A percentile compares a stretch with the other conserved stretches of the same genome.
phyloP scores from a whole-genome alignment of 805 yeast species.

The Wickerhamomyces tratensis region DNA sequence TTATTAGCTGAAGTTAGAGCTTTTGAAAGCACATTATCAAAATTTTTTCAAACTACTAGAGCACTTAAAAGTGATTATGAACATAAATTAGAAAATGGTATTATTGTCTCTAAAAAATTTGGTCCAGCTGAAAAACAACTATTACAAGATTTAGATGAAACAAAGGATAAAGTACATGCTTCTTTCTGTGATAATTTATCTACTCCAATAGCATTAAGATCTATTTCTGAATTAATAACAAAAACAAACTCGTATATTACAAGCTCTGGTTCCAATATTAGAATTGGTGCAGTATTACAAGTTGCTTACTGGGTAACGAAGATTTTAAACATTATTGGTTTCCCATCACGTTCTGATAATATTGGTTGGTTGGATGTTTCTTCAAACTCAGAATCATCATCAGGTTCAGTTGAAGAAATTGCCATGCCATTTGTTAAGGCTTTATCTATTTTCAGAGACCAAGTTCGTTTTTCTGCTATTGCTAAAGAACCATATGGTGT shows the following conservation, averaged over 20 bases:
- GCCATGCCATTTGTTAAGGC: constrained; percentile 75
- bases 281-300: constrained; percentile 57
- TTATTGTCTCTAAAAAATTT: constrained; percentile 52
- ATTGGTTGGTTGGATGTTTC: constrained; percentile 70
- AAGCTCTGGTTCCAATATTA: constrained; percentile 37
- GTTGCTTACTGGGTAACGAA: constrained; percentile 62
- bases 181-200: constrained; percentile 87
- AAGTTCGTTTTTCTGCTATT: constrained; percentile 68
- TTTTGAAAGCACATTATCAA: constrained; percentile 63
- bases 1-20: constrained; percentile 69
- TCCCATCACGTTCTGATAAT: constrained; percentile 54
- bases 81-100: constrained; percentile 37
- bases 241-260: constrained; percentile 65
- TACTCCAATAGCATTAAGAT: constrained; percentile 65
- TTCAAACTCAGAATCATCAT: constrained; percentile 11
- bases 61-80: constrained; percentile 66
- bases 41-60: constrained; percentile 80
- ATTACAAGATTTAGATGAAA: constrained; percentile 33
- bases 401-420: constrained; percentile 45
- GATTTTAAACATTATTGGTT: constrained; percentile 67
- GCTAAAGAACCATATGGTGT: constrained; percentile 37
- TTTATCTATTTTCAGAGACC: constrained; percentile 73
- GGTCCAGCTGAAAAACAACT: constrained; percentile 46
- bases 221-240: constrained; percentile 58
- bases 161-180: constrained; percentile 54